Evolutionary conservation across 192 early-diverging fungal species (phyloP), one percentile per base, ranked within the genome.

Genomic region (Cetraspora pellucida): DNA sequence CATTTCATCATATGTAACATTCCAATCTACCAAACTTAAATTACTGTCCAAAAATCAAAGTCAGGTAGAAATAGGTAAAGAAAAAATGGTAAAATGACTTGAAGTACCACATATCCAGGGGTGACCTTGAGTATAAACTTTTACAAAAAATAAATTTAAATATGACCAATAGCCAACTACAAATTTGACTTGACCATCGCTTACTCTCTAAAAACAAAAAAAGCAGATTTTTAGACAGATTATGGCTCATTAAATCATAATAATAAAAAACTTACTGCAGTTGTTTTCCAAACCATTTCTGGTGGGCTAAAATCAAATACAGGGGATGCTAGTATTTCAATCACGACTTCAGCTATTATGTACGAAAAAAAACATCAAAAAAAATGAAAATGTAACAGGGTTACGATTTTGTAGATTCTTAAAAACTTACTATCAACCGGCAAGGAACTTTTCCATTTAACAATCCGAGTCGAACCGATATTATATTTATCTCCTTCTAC

Each of bases 251-350:
- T 17, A 19, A 3, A 11, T n/a, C n/a, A n/a, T n/a, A 52, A 52
- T 10, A 19, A 54, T 54, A 13, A 54, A 14, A 54, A 19, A 64
- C 61, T 64, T 14, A 64, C 61, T 17, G 61, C 61, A 19, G 61
- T 64, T 11, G 61, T 64, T 64, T 64, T 64, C 61, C 61, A 64
- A 64, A 64, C 30, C 28, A 64, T 64, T 64, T 64, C 61, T 19
- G 61, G 61, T 7, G 61, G 61, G 37, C 7, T 64, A 8, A 64
- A 64, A 7, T 64, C 61, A 64, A 31, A 64, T 19, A 11, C 11
- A 19, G 61, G 61, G 4, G 37, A 64, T 19, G 28, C 19, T 37
- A 64, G n/a, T 64, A 64, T 64, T 64, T 64, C 61, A 16, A 64
- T 37, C 9, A 64, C 61, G 17, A 30, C 31, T 44, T 64, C 61